Conservation (phyloP, 352 stramenopile species). For the Phytophthora lateralis region DNA sequence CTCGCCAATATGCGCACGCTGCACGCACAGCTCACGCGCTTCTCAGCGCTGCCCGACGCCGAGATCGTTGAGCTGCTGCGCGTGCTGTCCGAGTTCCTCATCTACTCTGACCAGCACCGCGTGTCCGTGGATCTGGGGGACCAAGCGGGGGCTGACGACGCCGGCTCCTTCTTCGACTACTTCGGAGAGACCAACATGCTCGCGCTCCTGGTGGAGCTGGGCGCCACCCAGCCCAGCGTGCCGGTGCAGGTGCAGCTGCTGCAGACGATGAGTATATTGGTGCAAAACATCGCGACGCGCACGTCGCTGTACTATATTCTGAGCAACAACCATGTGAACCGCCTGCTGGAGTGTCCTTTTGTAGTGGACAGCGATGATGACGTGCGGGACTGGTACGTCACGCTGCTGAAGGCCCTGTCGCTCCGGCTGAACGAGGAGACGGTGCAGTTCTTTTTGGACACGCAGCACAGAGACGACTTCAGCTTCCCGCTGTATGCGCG, state of each 20-base stretch:
- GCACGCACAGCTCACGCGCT: conserved; percentile 70
- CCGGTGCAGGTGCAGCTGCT: conserved; percentile 93
- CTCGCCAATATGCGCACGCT: conserved; percentile 77
- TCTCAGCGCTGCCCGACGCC: conserved; percentile 58
- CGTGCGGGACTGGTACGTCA: conserved; percentile 90
- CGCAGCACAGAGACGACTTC: conserved; percentile 31
- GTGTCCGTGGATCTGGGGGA: conserved; percentile 25
- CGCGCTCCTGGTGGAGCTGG: conserved; percentile 88
- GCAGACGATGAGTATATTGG: conserved; percentile 92
- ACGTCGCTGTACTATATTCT: conserved; percentile 95
- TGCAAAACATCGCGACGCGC: conserved; percentile 90
- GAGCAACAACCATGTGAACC: conserved; percentile 96
- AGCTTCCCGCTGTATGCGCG: conserved; percentile 80
- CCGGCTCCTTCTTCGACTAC: conserved; percentile 93
- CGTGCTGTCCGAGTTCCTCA: conserved; percentile 85
- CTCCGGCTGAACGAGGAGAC: conserved; percentile 87
- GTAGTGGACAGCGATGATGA: conserved; percentile 74
- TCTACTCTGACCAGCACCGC: conserved; percentile 88
- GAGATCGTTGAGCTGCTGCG: conserved; percentile 86
- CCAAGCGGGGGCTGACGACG: conserved; percentile 13
- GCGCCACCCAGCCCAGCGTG: conserved; percentile 51
- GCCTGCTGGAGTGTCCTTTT: conserved; percentile 87
- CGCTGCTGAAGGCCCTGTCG: conserved; percentile 87
- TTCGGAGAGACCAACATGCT: conserved; percentile 97
- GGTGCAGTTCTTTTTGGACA: conserved; percentile 91